Conservation (phyloP, 2,329 filamentous ascomycete species). For the Colletotrichum agaves region DNA sequence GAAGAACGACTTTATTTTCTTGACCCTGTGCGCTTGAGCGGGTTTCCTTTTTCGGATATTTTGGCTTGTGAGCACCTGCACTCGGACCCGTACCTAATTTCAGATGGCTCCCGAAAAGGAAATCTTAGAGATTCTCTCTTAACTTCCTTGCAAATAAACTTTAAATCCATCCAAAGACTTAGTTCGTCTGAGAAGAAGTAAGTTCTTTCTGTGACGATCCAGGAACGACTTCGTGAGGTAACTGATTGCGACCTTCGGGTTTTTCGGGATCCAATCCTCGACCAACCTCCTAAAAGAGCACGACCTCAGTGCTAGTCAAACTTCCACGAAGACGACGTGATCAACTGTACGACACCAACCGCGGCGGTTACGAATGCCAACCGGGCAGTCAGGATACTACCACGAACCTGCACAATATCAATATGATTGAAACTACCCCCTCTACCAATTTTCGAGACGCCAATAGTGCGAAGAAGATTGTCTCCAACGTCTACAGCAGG, state of each 20-base stretch:
- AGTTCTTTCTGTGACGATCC: neutral
- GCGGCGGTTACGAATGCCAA: neutral
- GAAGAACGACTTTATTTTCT: neutral
- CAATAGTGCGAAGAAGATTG: neutral
- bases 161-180: too few species aligned
- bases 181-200: too few species aligned
- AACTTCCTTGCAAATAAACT: neutral
- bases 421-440: neutral
- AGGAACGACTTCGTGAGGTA: neutral
- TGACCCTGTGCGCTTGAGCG: neutral
- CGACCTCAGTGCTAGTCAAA: neutral
- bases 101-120: neutral
- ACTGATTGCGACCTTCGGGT: neutral
- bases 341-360: neutral
- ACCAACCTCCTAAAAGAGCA: neutral
- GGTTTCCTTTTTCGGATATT: neutral
- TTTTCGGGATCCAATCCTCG: neutral
- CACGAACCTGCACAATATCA: neutral
- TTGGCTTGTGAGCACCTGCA: neutral
- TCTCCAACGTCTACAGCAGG: constrained; percentile 2
- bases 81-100: neutral
- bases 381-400: neutral
- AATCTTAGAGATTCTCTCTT: neutral
- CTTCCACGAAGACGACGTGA: too few species aligned
- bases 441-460: neutral